A percentile compares a stretch with the other conserved stretches of the same genome.
Conservation (phyloP, 495 filamentous ascomycete species). For the Antarctomyces pellizariae region DNA sequence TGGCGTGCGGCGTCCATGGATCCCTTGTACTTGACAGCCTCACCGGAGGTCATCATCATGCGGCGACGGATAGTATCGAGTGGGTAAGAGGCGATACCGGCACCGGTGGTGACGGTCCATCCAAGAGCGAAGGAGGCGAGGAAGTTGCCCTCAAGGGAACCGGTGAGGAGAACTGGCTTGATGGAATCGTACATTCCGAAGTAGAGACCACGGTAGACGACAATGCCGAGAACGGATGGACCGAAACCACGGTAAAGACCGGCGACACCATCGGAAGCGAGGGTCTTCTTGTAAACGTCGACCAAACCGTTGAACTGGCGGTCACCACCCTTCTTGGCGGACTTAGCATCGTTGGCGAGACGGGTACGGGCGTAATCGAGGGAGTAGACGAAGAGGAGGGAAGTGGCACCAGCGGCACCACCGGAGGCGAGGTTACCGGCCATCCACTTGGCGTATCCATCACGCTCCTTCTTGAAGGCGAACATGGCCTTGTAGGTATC, state of each 20-base stretch:
- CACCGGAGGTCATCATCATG: slow-evolving; percentile 98
- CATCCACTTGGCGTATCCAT: slow-evolving; percentile 99
- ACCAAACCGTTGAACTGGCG: slow-evolving; percentile 99
- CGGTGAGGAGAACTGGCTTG: slow-evolving; percentile 92
- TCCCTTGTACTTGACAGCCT: slow-evolving; percentile 98
- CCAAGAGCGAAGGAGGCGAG: slow-evolving; percentile 94
- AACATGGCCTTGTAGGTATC: slow-evolving; percentile 99
- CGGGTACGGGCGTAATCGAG: slow-evolving; percentile 99
- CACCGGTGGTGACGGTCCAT: slow-evolving; percentile 98
- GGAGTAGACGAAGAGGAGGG: slow-evolving; percentile 99
- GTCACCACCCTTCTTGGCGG: slow-evolving; percentile 83
- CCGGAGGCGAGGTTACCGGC: slow-evolving; percentile 97
- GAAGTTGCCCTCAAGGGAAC: slow-evolving; percentile 91
- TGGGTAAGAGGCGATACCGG: slow-evolving; percentile 99
- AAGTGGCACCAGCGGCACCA: slow-evolving; percentile 99
- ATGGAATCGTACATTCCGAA: slow-evolving; percentile 99
- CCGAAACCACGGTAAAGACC: slow-evolving; percentile 99
- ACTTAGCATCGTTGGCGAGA: slow-evolving; percentile 99
- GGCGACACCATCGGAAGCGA: slow-evolving; percentile 89
- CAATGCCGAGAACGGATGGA: slow-evolving; percentile 92
- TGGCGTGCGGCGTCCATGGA: slow-evolving; percentile 84
- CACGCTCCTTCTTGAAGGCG: slow-evolving; percentile 98
- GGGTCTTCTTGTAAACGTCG: slow-evolving; percentile 99
- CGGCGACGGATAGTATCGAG: slow-evolving; percentile 98
- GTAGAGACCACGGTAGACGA: slow-evolving; percentile 99